Evolutionary conservation across 1,284 basidiomycete genomes (phyloP), one percentile per base, ranked within the genome.

Genomic region (Uromyces viciae-fabae): DNA sequence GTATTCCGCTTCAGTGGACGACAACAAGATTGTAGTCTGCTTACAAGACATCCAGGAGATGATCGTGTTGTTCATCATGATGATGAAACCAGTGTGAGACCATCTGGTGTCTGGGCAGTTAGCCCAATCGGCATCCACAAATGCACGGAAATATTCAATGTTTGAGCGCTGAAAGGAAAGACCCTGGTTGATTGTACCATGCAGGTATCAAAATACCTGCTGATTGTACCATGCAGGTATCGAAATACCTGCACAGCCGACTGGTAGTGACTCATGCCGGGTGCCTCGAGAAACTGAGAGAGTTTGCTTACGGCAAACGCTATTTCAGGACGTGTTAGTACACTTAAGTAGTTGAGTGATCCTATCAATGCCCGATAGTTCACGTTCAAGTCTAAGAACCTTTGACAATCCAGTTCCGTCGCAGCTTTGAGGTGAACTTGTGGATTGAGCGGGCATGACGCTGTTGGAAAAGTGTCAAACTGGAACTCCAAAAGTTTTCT

Each of bases 71-170:
- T 38, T 58, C 40, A 82, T n/a, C 15, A 28, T 19, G 25, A 82
- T 28, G 17, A 81, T 28, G n/a, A 62, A 58, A 2, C 82, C 82
- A 4, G 81, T 81, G 5, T 66, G 82, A 40, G 79, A 77, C 7
- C 76, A 31, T 11, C 82, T 36, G 14, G 77, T 62, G 2, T 46
- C 66, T 19, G n/a, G 19, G 60, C 72, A 52, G 36, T 72, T 81
- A 17, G 68, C 82, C 76, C 77, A 82, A 43, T 82, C 82, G 8
- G 77, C 33, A n/a, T 82, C 82, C 46, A 42, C 43, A 68, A n/a
- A 60, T 11, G 25, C 11, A 25, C 14, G 11, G 56, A 60, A 31
- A 25, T 31, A 9, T 11, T 9, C 17, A 22, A 11, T 25, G 9
- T 9, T 9, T 25, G 19, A 15, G 14, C 15, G 64, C 33, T 11